A percentile compares a stretch with the other conserved stretches of the same genome.
Conservation (phyloP, 2,329 filamentous ascomycete genomes). For the Sporothrix pseudoabietina region DNA sequence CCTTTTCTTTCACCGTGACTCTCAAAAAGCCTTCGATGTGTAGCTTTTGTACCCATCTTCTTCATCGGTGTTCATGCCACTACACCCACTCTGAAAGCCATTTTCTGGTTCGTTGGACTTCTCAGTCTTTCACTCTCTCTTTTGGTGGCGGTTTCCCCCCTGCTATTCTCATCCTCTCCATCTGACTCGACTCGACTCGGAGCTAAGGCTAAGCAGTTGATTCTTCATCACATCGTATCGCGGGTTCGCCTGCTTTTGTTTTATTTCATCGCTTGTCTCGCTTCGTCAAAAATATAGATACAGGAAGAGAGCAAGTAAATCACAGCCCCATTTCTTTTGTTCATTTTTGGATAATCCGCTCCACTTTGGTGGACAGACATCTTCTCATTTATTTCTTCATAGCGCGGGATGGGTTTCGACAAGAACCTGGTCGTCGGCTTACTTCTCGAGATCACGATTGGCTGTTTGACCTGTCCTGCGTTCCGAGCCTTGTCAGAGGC, state of each 20-base stretch:
- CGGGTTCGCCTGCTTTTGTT: neutral
- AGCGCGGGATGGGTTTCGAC: neutral
- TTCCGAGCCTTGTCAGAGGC: conserved; percentile 8
- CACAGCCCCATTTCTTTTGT: neutral
- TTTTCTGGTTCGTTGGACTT: neutral
- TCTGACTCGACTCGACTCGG: neutral
- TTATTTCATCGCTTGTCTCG: conserved; percentile 23
- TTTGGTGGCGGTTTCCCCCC: neutral
- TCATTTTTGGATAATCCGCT: neutral
- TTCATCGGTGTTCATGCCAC: neutral
- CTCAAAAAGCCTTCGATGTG: neutral
- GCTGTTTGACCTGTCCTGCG: neutral
- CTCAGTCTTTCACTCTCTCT: neutral
- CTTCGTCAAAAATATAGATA: neutral
- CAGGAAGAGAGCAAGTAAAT: neutral
- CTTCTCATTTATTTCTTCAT: neutral
- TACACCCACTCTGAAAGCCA: neutral
- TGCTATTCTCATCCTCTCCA: neutral
- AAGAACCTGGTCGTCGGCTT: neutral
- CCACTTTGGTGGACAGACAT: neutral
- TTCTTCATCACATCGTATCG: neutral
- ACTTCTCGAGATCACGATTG: neutral
- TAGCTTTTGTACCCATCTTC: neutral
- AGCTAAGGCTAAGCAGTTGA: neutral
- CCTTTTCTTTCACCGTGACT: neutral